These are phyloP conservation scores for Senecio squalidus DNA, from an alignment of 140 eudicot species.

Conservation along the genomic window DNA sequence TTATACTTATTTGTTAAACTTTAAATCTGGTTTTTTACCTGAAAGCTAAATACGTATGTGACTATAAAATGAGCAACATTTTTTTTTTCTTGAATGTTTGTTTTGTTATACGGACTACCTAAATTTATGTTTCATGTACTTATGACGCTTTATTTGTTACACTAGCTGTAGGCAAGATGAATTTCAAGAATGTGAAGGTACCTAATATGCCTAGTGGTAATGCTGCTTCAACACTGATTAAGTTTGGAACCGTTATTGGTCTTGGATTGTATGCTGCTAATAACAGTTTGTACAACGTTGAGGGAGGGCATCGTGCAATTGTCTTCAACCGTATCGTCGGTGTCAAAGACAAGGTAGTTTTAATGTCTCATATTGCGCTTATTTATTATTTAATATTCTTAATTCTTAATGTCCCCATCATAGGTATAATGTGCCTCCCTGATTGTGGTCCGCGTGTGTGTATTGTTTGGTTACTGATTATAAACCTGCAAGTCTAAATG, in stretches of 20 bases:
- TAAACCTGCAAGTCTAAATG: too few species aligned
- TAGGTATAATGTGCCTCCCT: too few species aligned
- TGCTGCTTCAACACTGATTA: conserved; percentile 67
- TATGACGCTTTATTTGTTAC: neutral
- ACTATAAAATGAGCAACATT: too few species aligned
- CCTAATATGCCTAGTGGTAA: conserved; percentile 76
- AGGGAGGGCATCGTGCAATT: conserved; percentile 96
- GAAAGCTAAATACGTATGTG: too few species aligned
- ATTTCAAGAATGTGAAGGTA: conserved; percentile 53
- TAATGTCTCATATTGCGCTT: neutral
- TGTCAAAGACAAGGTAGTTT: conserved; percentile 72
- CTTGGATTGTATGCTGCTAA: conserved; percentile 67
- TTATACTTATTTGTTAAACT: too few species aligned
- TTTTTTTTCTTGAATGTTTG: too few species aligned
- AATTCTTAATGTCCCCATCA: too few species aligned
- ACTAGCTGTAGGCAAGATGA: conserved; percentile 44
- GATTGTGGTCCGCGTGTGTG: too few species aligned
- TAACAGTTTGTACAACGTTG: conserved; percentile 93
- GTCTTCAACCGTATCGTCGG: conserved; percentile 88
- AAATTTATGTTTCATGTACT: neutral
- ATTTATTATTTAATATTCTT: neutral
- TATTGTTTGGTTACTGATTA: too few species aligned
- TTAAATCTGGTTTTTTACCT: too few species aligned
- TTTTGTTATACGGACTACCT: neutral
- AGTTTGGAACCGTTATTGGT: conserved; percentile 66